phyloP scores from a whole-genome alignment of 1,284 basidiomycete genomes.

The Phlebopus sp. region DNA sequence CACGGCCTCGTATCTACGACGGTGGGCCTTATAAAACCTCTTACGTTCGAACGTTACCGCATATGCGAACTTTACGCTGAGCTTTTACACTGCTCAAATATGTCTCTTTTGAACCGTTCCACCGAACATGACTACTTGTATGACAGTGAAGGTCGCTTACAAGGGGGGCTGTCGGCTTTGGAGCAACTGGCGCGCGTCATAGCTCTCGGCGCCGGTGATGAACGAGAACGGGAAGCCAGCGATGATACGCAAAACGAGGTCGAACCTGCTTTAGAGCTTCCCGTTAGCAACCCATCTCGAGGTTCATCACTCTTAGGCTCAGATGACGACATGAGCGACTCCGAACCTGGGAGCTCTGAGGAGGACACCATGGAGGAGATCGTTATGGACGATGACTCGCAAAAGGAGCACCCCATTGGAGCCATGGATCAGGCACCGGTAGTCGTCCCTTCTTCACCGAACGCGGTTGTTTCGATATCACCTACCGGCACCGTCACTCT shows the following conservation, averaged over 20 bases:
- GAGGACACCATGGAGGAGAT: slow-evolving; percentile 79
- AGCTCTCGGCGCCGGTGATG: slow-evolving; percentile 54
- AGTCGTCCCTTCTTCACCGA: slow-evolving; percentile 28
- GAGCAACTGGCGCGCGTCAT: slow-evolving; percentile 84
- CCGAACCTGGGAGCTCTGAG: slow-evolving; percentile 67
- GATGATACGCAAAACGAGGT: slow-evolving; percentile 60
- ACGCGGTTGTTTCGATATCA: slow-evolving; percentile 25
- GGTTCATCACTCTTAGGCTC: slow-evolving; percentile 62
- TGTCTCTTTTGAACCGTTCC: slow-evolving; percentile 89
- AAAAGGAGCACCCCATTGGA: slow-evolving; percentile 26
- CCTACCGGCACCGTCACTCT: slow-evolving; percentile 26
- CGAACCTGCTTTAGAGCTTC: slow-evolving; percentile 70
- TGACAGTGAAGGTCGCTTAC: slow-evolving; percentile 73
- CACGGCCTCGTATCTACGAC: slow-evolving; percentile 70
- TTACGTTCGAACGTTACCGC: slow-evolving; percentile 96
- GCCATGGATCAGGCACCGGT: slow-evolving; percentile 23
- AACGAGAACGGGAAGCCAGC: slow-evolving; percentile 51
- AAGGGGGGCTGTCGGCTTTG: slow-evolving; percentile 77
- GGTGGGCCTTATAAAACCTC: slow-evolving; percentile 67
- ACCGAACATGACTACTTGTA: slow-evolving; percentile 72
- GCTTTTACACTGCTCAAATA: slow-evolving; percentile 96
- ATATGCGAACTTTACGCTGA: slow-evolving; percentile 98
- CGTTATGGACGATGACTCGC: slow-evolving; percentile 61
- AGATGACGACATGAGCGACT: slow-evolving; percentile 73
- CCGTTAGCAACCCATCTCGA: slow-evolving; percentile 58